Conservation (phyloP, 495 filamentous ascomycete species). For the Aspergillus diversus region DNA sequence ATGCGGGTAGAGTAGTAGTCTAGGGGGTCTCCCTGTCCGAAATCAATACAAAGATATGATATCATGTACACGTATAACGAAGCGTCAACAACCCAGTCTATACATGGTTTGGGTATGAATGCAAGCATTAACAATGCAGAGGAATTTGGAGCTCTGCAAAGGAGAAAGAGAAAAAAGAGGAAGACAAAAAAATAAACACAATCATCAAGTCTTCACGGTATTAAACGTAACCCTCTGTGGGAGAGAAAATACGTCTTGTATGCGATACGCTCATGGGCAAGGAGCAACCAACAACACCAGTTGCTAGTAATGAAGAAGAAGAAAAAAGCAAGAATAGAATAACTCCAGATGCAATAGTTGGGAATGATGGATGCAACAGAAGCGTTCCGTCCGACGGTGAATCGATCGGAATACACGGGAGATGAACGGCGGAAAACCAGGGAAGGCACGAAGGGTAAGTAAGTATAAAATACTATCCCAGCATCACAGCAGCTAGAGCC, state of each 20-base stretch:
- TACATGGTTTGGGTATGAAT: conserved; percentile 26
- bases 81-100: conserved; percentile 26
- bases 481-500: conserved; percentile 48
- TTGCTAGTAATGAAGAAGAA: conserved; percentile 12
- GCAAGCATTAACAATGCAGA: conserved; percentile 25
- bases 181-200: conserved; percentile 13
- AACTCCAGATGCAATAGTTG: conserved; percentile 28
- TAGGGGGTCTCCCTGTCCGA: conserved; percentile 7
- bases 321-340: conserved; percentile 19
- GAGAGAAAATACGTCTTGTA: conserved; percentile 22
- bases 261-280: conserved; percentile 30
- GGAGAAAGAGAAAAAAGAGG: conserved; percentile 20
- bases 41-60: conserved; percentile 24
- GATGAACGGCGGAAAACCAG: not conserved
- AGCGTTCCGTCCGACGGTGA: not conserved
- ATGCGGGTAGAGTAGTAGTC: not conserved
- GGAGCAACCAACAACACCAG: conserved; percentile 8
- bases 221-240: conserved; percentile 9
- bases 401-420: not conserved
- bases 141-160: conserved; percentile 7
- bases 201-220: conserved; percentile 12
- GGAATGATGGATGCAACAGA: not conserved
- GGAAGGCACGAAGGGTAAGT: not conserved
- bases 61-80: conserved; percentile 34
- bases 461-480: conserved; percentile 31